Conservation (phyloP, 1,284 basidiomycete genomes). For the Leccinum subrobustum region DNA sequence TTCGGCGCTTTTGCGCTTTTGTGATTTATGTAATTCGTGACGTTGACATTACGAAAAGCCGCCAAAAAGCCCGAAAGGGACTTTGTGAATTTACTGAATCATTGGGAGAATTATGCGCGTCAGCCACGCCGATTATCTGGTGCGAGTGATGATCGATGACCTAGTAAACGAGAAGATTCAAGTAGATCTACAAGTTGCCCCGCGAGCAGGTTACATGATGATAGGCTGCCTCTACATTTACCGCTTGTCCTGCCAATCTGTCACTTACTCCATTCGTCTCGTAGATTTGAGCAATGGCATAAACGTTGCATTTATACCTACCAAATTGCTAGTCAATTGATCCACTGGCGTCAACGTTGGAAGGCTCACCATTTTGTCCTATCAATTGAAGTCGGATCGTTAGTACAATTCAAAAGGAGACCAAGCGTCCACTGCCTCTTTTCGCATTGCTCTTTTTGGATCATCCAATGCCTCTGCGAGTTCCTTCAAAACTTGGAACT, state of each 20-base stretch:
- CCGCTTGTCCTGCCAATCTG: neutral
- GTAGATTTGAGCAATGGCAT: neutral
- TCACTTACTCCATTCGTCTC: neutral
- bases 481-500: constrained; percentile 68
- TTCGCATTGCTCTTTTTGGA: constrained; percentile 75
- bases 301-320: constrained; percentile 62
- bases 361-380: constrained; percentile 55
- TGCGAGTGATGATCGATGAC: neutral
- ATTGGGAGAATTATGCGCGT: too few species aligned
- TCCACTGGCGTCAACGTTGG: neutral
- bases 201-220: too few species aligned
- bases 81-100: too few species aligned
- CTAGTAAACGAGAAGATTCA: too few species aligned
- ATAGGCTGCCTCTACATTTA: neutral
- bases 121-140: too few species aligned
- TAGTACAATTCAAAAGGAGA: neutral
- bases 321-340: neutral
- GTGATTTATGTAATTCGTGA: too few species aligned
- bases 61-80: too few species aligned
- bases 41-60: too few species aligned
- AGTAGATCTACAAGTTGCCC: too few species aligned
- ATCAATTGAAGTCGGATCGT: constrained; percentile 4
- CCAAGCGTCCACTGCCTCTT: constrained; percentile 67
- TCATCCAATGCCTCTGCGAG: constrained; percentile 82
- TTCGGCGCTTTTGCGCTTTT: too few species aligned